These are phyloP conservation scores for Trichoderma brevicompactum DNA, from an alignment of 2,329 filamentous ascomycete species.

Conservation along the genomic window DNA sequence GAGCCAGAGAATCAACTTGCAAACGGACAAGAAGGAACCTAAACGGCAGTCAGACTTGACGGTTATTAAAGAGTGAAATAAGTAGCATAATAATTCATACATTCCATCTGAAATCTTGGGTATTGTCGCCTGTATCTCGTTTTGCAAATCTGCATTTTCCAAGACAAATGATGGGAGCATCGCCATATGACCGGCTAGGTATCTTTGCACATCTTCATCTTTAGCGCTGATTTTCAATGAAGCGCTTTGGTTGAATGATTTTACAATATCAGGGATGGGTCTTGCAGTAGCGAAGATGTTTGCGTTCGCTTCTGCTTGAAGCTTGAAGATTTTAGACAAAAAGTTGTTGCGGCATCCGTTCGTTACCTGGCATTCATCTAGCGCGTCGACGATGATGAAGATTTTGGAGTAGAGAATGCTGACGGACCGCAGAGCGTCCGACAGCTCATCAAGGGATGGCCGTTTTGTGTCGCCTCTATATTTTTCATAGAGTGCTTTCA, in stretches of 20 bases:
- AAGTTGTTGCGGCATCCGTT: not conserved
- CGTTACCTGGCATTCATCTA: conserved; percentile 11
- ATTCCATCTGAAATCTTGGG: too few relatives aligned
- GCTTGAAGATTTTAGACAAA: not conserved
- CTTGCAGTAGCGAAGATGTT: conserved; percentile 33
- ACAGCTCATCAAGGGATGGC: not conserved
- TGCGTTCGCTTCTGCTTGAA: not conserved
- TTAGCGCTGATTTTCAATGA: not conserved
- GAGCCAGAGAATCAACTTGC: too few relatives aligned
- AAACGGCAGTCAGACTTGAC: too few relatives aligned
- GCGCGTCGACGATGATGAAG: conserved; percentile 19
- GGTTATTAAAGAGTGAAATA: too few relatives aligned
- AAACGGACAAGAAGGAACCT: too few relatives aligned
- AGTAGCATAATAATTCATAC: too few relatives aligned
- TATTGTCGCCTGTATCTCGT: too few relatives aligned
- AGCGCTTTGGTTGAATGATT: not conserved
- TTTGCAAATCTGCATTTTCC: not conserved
- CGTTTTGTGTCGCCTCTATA: not conserved
- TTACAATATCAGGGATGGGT: not conserved
- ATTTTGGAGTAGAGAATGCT: not conserved
- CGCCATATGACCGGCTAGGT: not conserved
- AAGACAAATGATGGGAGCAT: not conserved
- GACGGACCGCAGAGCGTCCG: not conserved
- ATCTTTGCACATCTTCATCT: conserved; percentile 21
- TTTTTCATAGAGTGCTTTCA: not conserved